A percentile compares a stretch with the other conserved stretches of the same genome.
These are phyloP conservation scores for Begonia loranthoides DNA, from an alignment of 306 rosid genomes.

Conservation along the genomic window DNA sequence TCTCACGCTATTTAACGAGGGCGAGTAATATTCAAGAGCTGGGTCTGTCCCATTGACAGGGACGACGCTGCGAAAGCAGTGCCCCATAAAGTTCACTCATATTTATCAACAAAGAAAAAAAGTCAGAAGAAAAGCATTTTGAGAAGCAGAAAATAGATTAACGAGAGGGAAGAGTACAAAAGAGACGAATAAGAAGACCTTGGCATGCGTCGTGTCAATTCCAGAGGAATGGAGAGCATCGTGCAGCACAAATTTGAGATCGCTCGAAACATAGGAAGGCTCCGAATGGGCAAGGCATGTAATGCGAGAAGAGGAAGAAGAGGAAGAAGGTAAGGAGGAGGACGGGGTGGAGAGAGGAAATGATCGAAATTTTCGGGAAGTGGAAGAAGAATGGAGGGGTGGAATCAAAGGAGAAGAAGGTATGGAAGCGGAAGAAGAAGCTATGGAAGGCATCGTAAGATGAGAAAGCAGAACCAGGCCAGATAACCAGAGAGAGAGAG, in stretches of 20 bases:
- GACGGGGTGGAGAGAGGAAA: conserved; percentile 11
- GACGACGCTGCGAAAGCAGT: too few species aligned
- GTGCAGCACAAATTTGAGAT: conserved; percentile 50
- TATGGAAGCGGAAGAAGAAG: conserved; percentile 3
- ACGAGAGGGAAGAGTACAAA: not conserved
- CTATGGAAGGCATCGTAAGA: conserved; percentile 1
- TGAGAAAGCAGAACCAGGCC: too few species aligned
- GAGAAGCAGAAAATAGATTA: not conserved
- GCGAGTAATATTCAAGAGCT: too few species aligned
- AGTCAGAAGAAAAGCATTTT: not conserved
- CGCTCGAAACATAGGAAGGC: conserved; percentile 11
- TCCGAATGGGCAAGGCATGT: conserved; percentile 20
- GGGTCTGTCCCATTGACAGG: too few species aligned
- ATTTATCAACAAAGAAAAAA: not conserved
- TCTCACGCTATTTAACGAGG: too few species aligned
- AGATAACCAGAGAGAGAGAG: too few species aligned
- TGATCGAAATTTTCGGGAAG: conserved; percentile 24
- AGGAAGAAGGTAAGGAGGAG: conserved; percentile 7
- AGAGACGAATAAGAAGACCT: conserved; percentile 23
- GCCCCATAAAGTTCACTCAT: not conserved
- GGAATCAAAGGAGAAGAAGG: not conserved
- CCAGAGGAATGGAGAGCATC: conserved; percentile 79
- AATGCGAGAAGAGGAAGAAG: conserved; percentile 17
- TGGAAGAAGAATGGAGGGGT: conserved; percentile 5
- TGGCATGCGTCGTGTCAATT: conserved; percentile 52